Evolutionary conservation across 805 yeast genomes (phyloP).

Genomic region (Candida takata): DNA sequence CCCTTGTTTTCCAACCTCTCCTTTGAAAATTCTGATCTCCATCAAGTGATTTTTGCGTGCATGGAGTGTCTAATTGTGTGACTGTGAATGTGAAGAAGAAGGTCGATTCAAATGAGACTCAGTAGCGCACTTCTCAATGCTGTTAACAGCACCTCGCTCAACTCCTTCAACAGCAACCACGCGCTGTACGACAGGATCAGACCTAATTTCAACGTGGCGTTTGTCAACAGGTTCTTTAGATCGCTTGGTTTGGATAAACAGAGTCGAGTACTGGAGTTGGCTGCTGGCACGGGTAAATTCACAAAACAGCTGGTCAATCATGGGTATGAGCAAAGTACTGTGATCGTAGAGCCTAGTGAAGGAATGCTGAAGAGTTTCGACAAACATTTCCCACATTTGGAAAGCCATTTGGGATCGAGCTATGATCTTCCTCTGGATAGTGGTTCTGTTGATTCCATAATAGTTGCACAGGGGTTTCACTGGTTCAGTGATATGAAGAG

Average conservation of each 20-base stretch:
- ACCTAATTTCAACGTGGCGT: slow-evolving; percentile 38
- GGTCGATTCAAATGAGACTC: too few relatives aligned
- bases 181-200: slow-evolving; percentile 43
- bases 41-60: too few relatives aligned
- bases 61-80: too few relatives aligned
- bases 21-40: too few relatives aligned
- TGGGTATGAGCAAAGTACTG: slow-evolving; percentile 29
- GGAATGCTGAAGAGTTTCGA: slow-evolving; percentile 49
- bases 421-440: slow-evolving; percentile 41
- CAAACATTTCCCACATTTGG: slow-evolving; percentile 38
- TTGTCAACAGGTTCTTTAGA: slow-evolving; percentile 37
- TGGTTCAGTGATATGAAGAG: slow-evolving; percentile 53
- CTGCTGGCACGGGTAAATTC: slow-evolving; percentile 62
- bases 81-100: too few relatives aligned
- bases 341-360: slow-evolving; percentile 46
- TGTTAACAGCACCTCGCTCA: slow-evolving; percentile 32
- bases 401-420: slow-evolving; percentile 33
- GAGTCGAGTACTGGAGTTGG: slow-evolving; percentile 40
- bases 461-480: slow-evolving; percentile 58
- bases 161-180: slow-evolving; percentile 48
- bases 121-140: not conserved
- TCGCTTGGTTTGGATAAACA: slow-evolving; percentile 27
- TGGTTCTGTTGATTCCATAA: slow-evolving; percentile 39
- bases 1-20: too few relatives aligned
- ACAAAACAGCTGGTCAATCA: slow-evolving; percentile 35